Evolutionary conservation across 2,329 filamentous ascomycete genomes (phyloP).

Genomic region (Westerdykella sp.): DNA sequence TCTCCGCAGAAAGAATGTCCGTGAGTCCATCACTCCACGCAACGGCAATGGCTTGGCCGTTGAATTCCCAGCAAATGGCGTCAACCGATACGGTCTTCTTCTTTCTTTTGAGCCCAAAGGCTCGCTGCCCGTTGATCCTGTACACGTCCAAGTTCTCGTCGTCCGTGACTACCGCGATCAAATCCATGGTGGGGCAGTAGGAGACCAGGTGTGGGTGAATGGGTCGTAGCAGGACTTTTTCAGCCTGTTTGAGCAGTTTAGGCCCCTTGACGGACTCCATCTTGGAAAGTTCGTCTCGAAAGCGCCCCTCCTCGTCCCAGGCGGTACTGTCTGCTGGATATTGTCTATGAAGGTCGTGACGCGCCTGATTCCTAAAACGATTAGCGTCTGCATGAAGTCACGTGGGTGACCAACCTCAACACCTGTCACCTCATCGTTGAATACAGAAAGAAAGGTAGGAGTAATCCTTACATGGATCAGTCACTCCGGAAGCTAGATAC

Average conservation of each 20-base stretch:
- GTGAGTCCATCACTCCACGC: conserved; percentile 78
- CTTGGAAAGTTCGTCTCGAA: neutral
- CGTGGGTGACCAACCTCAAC: conserved; percentile 5
- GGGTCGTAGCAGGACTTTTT: conserved; percentile 40
- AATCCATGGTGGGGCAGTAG: conserved; percentile 79
- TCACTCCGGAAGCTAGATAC: too few species aligned
- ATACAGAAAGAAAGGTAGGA: too few species aligned
- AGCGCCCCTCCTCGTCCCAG: too few species aligned
- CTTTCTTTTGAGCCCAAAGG: conserved; percentile 49
- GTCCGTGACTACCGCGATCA: conserved; percentile 66
- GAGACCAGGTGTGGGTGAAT: conserved; percentile 56
- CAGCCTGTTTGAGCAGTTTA: conserved; percentile 34
- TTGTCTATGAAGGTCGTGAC: neutral
- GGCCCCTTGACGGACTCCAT: conserved; percentile 14
- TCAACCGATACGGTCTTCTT: conserved; percentile 30
- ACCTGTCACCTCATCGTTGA: too few species aligned
- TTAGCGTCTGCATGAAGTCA: conserved; percentile 24
- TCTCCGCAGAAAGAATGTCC: conserved; percentile 71
- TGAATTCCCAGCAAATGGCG: conserved; percentile 43
- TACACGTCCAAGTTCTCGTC: conserved; percentile 68
- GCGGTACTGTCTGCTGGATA: too few species aligned
- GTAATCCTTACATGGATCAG: too few species aligned
- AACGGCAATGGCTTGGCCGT: conserved; percentile 68
- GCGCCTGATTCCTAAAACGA: conserved; percentile 12
- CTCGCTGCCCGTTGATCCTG: conserved; percentile 67